phyloP scores from a whole-genome alignment of 257 asterid species.

The Voacanga thouarsii region DNA sequence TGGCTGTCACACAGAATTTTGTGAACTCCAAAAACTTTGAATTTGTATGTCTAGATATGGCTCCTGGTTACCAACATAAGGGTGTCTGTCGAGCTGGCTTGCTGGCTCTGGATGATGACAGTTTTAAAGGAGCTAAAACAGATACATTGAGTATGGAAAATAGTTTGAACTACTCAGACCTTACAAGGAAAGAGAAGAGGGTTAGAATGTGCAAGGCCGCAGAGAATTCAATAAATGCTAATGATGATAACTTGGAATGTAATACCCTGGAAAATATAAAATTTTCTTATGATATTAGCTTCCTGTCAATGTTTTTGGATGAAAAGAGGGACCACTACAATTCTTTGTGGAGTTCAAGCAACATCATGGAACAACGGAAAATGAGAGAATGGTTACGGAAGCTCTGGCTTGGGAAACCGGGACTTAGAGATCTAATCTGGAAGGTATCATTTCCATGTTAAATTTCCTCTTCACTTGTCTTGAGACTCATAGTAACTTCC shows the following conservation, averaged over 20 bases:
- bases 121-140: conserved; percentile 39
- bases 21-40: conserved; percentile 85
- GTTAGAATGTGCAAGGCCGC: conserved; percentile 33
- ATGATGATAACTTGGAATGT: conserved; percentile 27
- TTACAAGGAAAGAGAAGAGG: conserved; percentile 72
- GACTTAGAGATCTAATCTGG: conserved; percentile 78
- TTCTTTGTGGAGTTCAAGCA: conserved; percentile 79
- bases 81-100: conserved; percentile 93
- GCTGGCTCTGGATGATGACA: conserved; percentile 78
- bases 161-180: conserved; percentile 40
- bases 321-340: conserved; percentile 75
- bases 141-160: conserved; percentile 28
- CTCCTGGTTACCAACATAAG: conserved; percentile 95
- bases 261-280: conserved; percentile 34
- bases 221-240: conserved; percentile 30
- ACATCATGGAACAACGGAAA: conserved; percentile 89
- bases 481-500: neutral
- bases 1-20: conserved; percentile 95
- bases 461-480: conserved; percentile 5
- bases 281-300: conserved; percentile 72
- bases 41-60: conserved; percentile 92
- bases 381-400: conserved; percentile 86
- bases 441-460: conserved; percentile 54
- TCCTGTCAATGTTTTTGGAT: conserved; percentile 77
- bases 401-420: conserved; percentile 81